Evolutionary conservation across 31 red algal species (phyloP), one percentile per base, ranked within the genome.

Genomic region (Porphyra umbilicalis): DNA sequence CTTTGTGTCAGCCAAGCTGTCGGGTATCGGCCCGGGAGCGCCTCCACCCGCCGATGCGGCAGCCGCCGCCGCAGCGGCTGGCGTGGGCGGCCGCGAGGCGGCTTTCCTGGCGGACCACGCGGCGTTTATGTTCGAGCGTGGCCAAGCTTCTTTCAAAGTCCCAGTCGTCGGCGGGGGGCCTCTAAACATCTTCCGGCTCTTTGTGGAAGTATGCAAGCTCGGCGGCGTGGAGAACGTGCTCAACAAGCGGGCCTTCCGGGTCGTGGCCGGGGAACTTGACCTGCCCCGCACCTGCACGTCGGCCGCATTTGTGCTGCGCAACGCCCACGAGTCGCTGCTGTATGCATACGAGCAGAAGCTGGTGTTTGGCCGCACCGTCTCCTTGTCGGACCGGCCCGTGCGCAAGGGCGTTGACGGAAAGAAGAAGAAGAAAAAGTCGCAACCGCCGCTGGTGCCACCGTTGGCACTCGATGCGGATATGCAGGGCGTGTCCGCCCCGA

Each of bases 291-390:
- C 85, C n/a, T 97, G 95, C 46, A 97, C 95, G 35, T 85, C 88
- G 32, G 95, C 95, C 6, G 95, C 95, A 0, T 97, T 86, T 39
- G 92, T 94, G 32, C 81, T 97, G 78, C 90, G 92, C 57, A 82
- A 88, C 18, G 89, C 95, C 6, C 94, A 97, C 77, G 95, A 97
- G 71, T 81, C 83, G 79, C 84, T 97, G 29, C 68, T 94, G 35
- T 97, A 92, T 77, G 82, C 89, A 38, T 97, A 97, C 77, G 95
- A 97, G 81, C 92, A 94, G 57, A 89, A 92, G 83, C 57, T 94
- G 39, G 91, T 92, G 75, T 71, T 71, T 71, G 57, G 57, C 25
- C 57, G 57, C 57, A 71, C 57, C 14, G 57, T 71, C 25, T 71
- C 57, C 16, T 29, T 29, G 25, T 71, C 57, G 57, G 57, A 71